A percentile compares a stretch with the other conserved stretches of the same genome.
phyloP scores from a whole-genome alignment of 352 stramenopile species.

The Globisporangium orthogonon region DNA sequence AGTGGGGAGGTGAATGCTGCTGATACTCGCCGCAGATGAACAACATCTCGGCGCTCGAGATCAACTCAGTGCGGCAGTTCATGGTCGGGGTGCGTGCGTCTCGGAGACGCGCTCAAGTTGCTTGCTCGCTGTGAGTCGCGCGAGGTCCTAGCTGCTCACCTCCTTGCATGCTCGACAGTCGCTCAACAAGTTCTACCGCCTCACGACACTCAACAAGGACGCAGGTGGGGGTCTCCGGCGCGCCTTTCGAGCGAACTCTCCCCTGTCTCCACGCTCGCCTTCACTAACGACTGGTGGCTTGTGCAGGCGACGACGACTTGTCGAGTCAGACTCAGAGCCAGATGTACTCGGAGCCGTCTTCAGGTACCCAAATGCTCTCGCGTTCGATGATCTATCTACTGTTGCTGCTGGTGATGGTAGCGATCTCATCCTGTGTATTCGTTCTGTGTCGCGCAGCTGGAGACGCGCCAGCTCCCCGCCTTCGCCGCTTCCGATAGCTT shows the following conservation, averaged over 20 bases:
- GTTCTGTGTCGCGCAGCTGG: slow-evolving; percentile 1
- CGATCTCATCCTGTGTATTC: neutral
- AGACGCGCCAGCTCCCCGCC: slow-evolving; percentile 26
- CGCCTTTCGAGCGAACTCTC: too few species aligned
- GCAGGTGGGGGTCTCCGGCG: slow-evolving; percentile 13
- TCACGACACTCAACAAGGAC: slow-evolving; percentile 51
- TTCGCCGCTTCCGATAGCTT: slow-evolving; percentile 48
- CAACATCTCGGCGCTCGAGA: slow-evolving; percentile 81
- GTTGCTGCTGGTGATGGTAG: neutral
- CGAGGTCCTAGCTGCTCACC: neutral
- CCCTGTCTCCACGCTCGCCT: neutral
- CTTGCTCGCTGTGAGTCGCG: neutral
- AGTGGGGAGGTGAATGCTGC: neutral
- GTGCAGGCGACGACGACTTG: slow-evolving; percentile 14
- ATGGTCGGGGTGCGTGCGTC: slow-evolving; percentile 60
- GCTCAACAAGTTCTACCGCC: slow-evolving; percentile 70
- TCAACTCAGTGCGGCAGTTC: slow-evolving; percentile 85
- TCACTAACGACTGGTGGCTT: neutral
- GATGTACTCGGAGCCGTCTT: slow-evolving; percentile 26
- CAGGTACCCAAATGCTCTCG: slow-evolving; percentile 16
- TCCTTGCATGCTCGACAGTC: slow-evolving; percentile 26
- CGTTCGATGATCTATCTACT: too few species aligned
- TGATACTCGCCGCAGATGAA: slow-evolving; percentile 53
- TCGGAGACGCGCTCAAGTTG: neutral
- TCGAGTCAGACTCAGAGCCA: slow-evolving; percentile 33